Base-by-base conservation (phyloP, 345 rosid species). In the Corchorus olitorius region DNA sequence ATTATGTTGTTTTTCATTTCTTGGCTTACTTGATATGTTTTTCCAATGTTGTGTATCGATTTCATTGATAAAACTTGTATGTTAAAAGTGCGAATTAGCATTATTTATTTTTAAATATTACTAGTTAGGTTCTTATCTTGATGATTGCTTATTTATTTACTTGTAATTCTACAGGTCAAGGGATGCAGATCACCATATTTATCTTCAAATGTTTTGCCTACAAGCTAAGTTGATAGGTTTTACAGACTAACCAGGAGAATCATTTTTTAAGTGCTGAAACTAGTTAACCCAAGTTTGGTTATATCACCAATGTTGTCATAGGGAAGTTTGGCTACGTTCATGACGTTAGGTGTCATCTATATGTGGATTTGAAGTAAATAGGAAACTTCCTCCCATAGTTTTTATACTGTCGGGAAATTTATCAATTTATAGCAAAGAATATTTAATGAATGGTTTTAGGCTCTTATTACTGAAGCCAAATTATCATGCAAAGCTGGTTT, bases 121-220 rank as follows among this genome's bases (percentile, higher is more conserved):
- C 27, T 27, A 27, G 27, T 27, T 27, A 27, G 60, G 61, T 19
- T 72, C 54, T 10, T 78, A 43, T 43, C 65, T 61, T 49, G 35
- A 49, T 55, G 8, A 72, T 58, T 49, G 33, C 5, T 48, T 15
- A 70, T 13, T 39, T 70, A 35, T 53, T 53, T 70, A 3, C 70
- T 46, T 70, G 68, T 6, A n/a, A 73, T 39, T 76, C 72, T 83
- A 55, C 90, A 92, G 94, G 97, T 86, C 52, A 86, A 88, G 73
- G 97, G 93, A 81, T 93, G 89, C 82, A 80, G 87, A 75, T 92
- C 97, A 41, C 98, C 97, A 0, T 96, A 90, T 79, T 73, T 92
- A 80, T 84, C 98, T 76, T 9, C 92, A 13, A 86, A 88, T 80
- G 92, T 90, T 73, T 78, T 88, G 83, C 75, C 93, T 68, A 75